Base-by-base conservation (phyloP, 2,329 filamentous ascomycete genomes). In the Fusarium xylarioides region DNA sequence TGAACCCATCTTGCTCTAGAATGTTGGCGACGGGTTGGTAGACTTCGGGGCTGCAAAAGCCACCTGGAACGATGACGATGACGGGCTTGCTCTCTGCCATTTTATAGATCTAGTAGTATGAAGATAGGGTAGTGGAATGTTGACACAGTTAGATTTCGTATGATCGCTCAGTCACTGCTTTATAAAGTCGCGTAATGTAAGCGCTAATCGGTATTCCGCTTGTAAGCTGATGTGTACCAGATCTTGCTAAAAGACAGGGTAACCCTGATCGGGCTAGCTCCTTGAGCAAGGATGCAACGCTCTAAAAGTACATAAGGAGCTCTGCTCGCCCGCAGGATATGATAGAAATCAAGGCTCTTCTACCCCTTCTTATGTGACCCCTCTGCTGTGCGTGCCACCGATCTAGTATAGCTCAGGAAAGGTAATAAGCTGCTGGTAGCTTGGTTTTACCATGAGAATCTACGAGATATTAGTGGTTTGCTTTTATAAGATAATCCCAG, bases 61-160 rank as follows among this genome's bases (percentile, higher is more conserved):
- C 63, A 0, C 63, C 63, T 7, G 63, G 59, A 0, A 66, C 26
- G 3, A 66, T 12, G 1, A 16, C 42, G 1, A 66, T 15, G 0
- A 49, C 23, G 0, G 49, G 35, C 4, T 56, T 66, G 0, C 4
- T 19, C 11, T 49, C 28, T 6, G 49, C 12, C 63, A 66, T 66
- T n/a, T 19, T 18, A 2, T 3, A 11, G 2, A 16, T 12, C 0
- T 21, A 4, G 5, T 3, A 9, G 2, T 2, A 19, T 28, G 10
- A 12, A 28, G 4, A 12, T 21, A 7, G 5, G 23, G 2, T 9
- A 10, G 12, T 38, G 19, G n/a, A n/a, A 38, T 38, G 11, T 12
- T 38, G 37, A 38, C 11, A 12, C 37, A 21, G 11, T 21, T 21
- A 12, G 1, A 38, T 11, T 38, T 7, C 11, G 1, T 3, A 9